These are phyloP conservation scores for Cryptococcus sp. DNA, from an alignment of 1,284 basidiomycete species.

Conservation along the genomic window DNA sequence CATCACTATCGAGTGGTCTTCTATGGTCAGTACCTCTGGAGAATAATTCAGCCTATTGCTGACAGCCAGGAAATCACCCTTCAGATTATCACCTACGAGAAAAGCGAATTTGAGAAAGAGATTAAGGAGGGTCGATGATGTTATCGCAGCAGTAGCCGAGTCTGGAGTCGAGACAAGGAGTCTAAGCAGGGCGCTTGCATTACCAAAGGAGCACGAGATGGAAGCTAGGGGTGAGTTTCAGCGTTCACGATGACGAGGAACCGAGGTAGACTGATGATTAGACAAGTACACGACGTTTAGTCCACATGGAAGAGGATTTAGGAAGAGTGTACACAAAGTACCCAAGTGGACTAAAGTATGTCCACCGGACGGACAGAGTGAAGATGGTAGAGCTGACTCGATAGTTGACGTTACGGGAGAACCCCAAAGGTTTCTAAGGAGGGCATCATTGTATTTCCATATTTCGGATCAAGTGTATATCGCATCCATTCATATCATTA, in stretches of 20 bases:
- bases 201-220: constrained; percentile 51
- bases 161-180: constrained; percentile 72
- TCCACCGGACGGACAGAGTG: background rate
- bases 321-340: constrained; percentile 94
- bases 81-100: constrained; percentile 82
- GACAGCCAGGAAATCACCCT: constrained; percentile 78
- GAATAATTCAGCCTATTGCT: background rate
- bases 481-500: background rate
- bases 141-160: constrained; percentile 78
- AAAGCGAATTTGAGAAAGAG: constrained; percentile 86
- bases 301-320: constrained; percentile 63
- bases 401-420: constrained; percentile 74
- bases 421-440: constrained; percentile 79
- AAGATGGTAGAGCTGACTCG: background rate
- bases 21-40: constrained; percentile 24
- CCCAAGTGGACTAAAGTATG: constrained; percentile 84
- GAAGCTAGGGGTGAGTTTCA: constrained; percentile 46
- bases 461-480: background rate
- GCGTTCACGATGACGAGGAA: background rate
- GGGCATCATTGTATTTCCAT: background rate
- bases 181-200: constrained; percentile 22
- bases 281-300: constrained; percentile 97
- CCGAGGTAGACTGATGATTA: constrained; percentile 22
- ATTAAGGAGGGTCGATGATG: constrained; percentile 85
- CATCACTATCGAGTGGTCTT: constrained; percentile 28